A percentile compares a stretch with the other conserved stretches of the same genome.
phyloP scores from a whole-genome alignment of 257 asterid species.

The Penstemon barbatus region DNA sequence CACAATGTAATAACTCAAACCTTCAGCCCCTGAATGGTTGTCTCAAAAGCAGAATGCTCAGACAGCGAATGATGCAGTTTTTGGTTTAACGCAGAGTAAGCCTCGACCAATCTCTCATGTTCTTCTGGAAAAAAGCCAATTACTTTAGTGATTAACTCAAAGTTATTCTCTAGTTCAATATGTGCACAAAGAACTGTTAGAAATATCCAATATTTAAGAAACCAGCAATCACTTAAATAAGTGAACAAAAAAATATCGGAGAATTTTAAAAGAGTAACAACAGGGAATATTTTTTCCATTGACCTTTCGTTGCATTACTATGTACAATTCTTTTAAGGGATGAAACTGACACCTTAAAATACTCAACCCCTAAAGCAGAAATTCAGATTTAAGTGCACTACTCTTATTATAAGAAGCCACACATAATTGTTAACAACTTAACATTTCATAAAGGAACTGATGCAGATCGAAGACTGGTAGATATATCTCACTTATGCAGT shows the following conservation, averaged over 20 bases:
- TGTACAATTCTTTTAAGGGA: not conserved
- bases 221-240: too few relatives aligned
- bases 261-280: not conserved
- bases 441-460: not conserved
- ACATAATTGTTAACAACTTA: not conserved
- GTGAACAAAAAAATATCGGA: not conserved
- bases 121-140: slow-evolving; percentile 54
- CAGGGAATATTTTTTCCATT: slow-evolving; percentile 3
- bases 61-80: slow-evolving; percentile 71
- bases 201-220: not conserved
- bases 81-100: slow-evolving; percentile 61
- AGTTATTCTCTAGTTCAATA: not conserved
- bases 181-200: slow-evolving; percentile 4
- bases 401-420: slow-evolving; percentile 14
- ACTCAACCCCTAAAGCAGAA: slow-evolving; percentile 9
- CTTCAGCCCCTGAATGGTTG: slow-evolving; percentile 68
- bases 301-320: slow-evolving; percentile 1
- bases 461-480: not conserved
- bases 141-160: slow-evolving; percentile 19
- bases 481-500: not conserved
- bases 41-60: slow-evolving; percentile 57
- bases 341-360: slow-evolving; percentile 3
- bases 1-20: slow-evolving; percentile 33
- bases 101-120: slow-evolving; percentile 74
- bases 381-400: not conserved